Evolutionary conservation across 2,329 filamentous ascomycete genomes (phyloP).

Genomic region (Sclerotinia borealis): DNA sequence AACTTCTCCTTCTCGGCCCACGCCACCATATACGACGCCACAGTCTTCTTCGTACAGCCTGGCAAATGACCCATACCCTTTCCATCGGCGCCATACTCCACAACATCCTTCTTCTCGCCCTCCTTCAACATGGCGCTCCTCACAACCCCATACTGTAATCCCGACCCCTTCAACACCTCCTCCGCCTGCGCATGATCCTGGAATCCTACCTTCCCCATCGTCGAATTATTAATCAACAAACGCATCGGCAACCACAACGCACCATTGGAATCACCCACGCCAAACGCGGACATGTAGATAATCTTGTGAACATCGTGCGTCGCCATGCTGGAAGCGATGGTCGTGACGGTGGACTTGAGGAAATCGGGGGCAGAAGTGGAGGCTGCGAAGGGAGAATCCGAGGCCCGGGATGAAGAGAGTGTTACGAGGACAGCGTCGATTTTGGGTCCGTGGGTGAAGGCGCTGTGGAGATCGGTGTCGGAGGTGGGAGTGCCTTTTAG

Average conservation of each 20-base stretch:
- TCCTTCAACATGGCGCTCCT: constrained; percentile 19
- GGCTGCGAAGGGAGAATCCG: constrained; percentile 43
- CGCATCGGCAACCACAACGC: constrained; percentile 39
- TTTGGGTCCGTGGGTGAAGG: constrained; percentile 18
- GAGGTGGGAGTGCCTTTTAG: constrained; percentile 31
- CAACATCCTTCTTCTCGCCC: constrained; percentile 15
- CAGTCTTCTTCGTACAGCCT: constrained; percentile 19
- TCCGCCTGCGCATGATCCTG: constrained; percentile 40
- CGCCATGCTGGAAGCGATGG: constrained; percentile 33
- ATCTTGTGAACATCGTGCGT: constrained; percentile 35
- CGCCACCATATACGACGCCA: constrained; percentile 42
- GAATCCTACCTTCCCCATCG: constrained; percentile 37
- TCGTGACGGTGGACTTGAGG: neutral
- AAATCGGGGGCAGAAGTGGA: neutral
- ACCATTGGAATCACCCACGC: constrained; percentile 40
- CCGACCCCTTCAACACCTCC: constrained; percentile 5
- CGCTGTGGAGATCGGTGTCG: neutral
- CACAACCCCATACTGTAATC: constrained; percentile 19
- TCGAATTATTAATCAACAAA: constrained; percentile 40
- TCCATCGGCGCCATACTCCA: constrained; percentile 27
- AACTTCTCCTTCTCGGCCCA: neutral
- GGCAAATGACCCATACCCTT: constrained; percentile 15
- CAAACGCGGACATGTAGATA: constrained; percentile 46
- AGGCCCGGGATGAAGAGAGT: constrained; percentile 41
- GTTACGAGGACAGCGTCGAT: constrained; percentile 42